These are phyloP conservation scores for Leavenworthia alabamica DNA, from an alignment of 345 rosid genomes.

Conservation along the genomic window DNA sequence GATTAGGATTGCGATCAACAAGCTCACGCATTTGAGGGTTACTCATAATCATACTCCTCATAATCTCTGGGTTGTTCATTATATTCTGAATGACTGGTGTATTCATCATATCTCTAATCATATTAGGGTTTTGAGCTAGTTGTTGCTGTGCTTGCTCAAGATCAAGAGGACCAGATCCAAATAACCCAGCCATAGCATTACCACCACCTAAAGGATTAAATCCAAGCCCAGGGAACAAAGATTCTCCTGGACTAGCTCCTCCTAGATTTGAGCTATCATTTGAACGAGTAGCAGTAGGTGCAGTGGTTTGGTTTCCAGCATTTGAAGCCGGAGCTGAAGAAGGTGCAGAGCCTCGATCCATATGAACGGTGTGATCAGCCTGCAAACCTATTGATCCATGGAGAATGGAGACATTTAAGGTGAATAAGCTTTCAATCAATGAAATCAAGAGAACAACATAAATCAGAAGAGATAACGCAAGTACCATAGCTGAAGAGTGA, in stretches of 20 bases:
- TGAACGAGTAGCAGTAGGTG: constrained; percentile 47
- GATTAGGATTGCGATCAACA: constrained; percentile 87
- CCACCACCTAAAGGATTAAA: constrained; percentile 50
- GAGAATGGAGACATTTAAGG: not conserved
- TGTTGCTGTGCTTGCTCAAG: constrained; percentile 82
- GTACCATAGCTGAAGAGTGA: constrained; percentile 68
- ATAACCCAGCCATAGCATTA: constrained; percentile 49
- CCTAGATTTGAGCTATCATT: constrained; percentile 43
- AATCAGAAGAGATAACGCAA: not conserved
- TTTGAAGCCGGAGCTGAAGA: constrained; percentile 48
- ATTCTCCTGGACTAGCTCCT: constrained; percentile 49
- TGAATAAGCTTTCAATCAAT: no score
- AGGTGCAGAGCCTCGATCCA: constrained; percentile 71
- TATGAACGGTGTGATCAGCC: constrained; percentile 88
- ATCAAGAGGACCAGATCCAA: constrained; percentile 66
- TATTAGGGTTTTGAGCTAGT: constrained; percentile 63
- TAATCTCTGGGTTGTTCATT: constrained; percentile 81
- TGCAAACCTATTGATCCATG: constrained; percentile 53
- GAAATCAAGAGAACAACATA: not conserved
- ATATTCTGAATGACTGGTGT: constrained; percentile 71
- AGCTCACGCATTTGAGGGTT: constrained; percentile 93
- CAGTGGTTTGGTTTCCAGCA: constrained; percentile 37
- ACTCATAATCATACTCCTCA: constrained; percentile 70
- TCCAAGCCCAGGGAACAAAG: constrained; percentile 77
- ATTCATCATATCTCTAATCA: constrained; percentile 83